These are phyloP conservation scores for Geum urbanum DNA, from an alignment of 306 rosid species.

Conservation along the genomic window DNA sequence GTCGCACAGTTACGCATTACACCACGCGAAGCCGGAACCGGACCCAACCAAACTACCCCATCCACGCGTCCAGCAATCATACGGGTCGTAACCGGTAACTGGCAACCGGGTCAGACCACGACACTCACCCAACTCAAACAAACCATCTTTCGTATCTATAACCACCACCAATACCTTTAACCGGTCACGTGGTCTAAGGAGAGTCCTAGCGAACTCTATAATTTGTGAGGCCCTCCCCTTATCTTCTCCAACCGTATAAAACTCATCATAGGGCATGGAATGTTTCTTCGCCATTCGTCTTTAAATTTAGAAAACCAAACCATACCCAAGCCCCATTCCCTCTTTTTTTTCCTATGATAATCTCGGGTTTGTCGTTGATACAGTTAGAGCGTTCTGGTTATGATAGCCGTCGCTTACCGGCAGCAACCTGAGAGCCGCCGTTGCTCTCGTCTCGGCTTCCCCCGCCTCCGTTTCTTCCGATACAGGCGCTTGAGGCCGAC, in stretches of 20 bases:
- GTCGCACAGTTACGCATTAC: neutral
- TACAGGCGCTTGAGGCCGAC: slow-evolving; percentile 49
- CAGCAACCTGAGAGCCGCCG: slow-evolving; percentile 43
- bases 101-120: neutral
- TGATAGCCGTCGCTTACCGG: slow-evolving; percentile 37
- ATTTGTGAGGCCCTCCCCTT: neutral
- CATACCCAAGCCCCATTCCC: no score
- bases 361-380: neutral
- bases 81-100: neutral
- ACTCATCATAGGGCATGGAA: neutral
- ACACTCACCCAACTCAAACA: neutral
- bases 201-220: neutral
- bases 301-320: neutral
- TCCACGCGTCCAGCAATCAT: slow-evolving; percentile 29
- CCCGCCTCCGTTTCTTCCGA: slow-evolving; percentile 44
- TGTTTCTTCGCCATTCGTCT: neutral
- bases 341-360: neutral
- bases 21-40: neutral
- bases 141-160: neutral
- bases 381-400: slow-evolving; percentile 38
- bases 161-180: slow-evolving; percentile 4
- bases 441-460: slow-evolving; percentile 64
- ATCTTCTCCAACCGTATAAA: slow-evolving; percentile 18
- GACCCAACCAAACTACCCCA: neutral
- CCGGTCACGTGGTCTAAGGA: slow-evolving; percentile 11